A percentile compares a stretch with the other conserved stretches of the same genome.
phyloP scores from a whole-genome alignment of 108 stramenopile genomes.

The Asterionellopsis glacialis region DNA sequence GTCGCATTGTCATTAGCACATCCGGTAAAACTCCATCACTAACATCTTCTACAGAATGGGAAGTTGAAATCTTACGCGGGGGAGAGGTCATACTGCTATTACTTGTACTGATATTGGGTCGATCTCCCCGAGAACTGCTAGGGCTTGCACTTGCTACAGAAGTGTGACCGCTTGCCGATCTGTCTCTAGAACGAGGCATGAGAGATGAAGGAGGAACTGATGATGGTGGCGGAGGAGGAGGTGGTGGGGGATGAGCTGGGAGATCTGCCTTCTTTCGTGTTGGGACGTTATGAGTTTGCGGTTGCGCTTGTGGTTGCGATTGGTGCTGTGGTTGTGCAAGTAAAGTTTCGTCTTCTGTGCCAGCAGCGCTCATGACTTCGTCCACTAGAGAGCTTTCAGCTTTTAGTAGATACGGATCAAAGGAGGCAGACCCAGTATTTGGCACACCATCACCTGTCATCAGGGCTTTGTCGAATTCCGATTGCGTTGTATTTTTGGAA shows the following conservation, averaged over 20 bases:
- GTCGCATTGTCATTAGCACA: slow-evolving; percentile 69
- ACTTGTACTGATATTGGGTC: too few species aligned
- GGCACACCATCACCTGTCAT: slow-evolving; percentile 19
- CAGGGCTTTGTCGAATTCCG: slow-evolving; percentile 41
- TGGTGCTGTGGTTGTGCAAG: background rate
- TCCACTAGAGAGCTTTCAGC: too few species aligned
- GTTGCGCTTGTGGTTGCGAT: background rate
- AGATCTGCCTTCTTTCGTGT: background rate
- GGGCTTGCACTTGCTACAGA: background rate
- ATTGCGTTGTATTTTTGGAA: background rate
- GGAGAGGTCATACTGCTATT: background rate
- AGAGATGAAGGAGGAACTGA: background rate
- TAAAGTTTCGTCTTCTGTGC: background rate
- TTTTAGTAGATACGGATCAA: background rate
- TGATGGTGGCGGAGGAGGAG: background rate
- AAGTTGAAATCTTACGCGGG: background rate
- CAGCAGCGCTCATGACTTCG: background rate
- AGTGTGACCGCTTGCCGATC: background rate
- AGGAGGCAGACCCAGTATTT: slow-evolving; percentile 6
- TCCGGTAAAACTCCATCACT: slow-evolving; percentile 56
- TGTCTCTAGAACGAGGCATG: background rate
- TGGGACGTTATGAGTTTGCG: background rate
- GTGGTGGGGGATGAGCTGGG: slow-evolving; percentile 3
- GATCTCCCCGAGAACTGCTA: background rate
- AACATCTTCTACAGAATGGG: slow-evolving; percentile 11